These are phyloP conservation scores for Ceratocystis huliohia DNA, from an alignment of 2,329 filamentous ascomycete genomes.

Conservation along the genomic window DNA sequence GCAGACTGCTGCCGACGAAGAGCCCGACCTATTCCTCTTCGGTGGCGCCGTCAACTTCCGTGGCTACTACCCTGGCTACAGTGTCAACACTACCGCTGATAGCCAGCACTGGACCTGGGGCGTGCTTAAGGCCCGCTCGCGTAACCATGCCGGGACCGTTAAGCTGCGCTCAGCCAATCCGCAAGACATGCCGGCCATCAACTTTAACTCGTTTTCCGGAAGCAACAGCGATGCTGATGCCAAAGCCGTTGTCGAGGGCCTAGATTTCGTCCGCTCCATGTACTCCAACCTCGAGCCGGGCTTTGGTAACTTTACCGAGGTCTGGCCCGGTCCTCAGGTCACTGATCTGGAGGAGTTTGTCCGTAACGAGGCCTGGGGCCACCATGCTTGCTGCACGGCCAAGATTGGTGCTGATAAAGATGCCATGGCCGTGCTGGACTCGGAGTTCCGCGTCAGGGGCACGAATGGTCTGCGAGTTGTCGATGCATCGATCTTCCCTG, in stretches of 20 bases:
- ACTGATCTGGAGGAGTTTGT: conserved; percentile 28
- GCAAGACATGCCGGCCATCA: conserved; percentile 49
- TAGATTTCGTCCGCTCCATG: conserved; percentile 26
- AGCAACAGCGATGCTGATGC: conserved; percentile 36
- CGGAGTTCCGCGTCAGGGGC: conserved; percentile 44
- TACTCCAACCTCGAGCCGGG: conserved; percentile 23
- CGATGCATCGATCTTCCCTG: conserved; percentile 46
- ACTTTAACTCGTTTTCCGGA: conserved; percentile 42
- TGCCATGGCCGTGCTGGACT: conserved; percentile 43
- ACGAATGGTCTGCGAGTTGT: conserved; percentile 46
- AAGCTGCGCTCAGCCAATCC: conserved; percentile 47
- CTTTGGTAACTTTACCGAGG: conserved; percentile 18
- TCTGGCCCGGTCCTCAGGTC: conserved; percentile 21
- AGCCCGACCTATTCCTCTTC: conserved; percentile 42
- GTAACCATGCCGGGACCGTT: conserved; percentile 50
- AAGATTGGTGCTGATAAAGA: conserved; percentile 45
- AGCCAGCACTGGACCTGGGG: conserved; percentile 32
- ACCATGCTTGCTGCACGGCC: conserved; percentile 45
- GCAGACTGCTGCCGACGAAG: conserved; percentile 24
- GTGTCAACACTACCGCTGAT: conserved; percentile 32
- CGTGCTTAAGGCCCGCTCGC: conserved; percentile 40
- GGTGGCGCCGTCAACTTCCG: conserved; percentile 43
- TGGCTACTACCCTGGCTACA: conserved; percentile 45
- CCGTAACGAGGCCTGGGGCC: conserved; percentile 37
- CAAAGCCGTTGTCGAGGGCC: conserved; percentile 29